Base-by-base conservation (phyloP, 2,329 filamentous ascomycete genomes). In the Myriosclerotinia duriaeana region DNA sequence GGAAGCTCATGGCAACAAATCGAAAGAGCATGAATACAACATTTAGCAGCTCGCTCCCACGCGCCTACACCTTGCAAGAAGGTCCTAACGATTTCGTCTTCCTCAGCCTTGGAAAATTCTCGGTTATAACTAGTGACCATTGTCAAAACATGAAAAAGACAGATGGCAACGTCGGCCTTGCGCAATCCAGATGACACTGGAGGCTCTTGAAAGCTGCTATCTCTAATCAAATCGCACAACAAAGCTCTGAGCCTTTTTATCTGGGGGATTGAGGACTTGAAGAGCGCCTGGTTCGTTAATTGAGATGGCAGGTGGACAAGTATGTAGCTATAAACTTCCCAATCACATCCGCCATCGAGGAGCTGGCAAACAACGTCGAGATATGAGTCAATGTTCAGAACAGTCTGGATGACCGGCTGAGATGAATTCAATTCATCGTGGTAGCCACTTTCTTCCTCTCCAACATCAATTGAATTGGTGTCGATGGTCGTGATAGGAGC, bases 1-100 rank as follows among this genome's bases (percentile, higher is more conserved):
- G 95, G 93, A 36, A 97, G 85, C 77, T 99, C 95, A 74, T 97
- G 93, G 76, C 93, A 97, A 80, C 94, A 98, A 68, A 99, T 90
- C 0, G 93, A 93, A 26, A 99, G 81, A 0, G 94, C 94, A 77
- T 99, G 94, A 64, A 99, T 97, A 78, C 95, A 99, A 69, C 88
- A 91, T 74, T 93, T 95, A 26, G 93, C 92, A 65, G 92, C 96
- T 70, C 90, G 86, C 73, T 97, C 93, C 85, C 89, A 93, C 2
- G 88, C 87, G 14, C 89, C 87, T 67, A 98, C 91, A 2, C 94
- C 94, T 66, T 90, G 85, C 71, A 96, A 87, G 75, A 99, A 97
- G 0, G 91, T 87, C 70, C 89, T 88, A 36, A 97, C 92, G 46
- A 97, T 88, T 52, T 96, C 92, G 73, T 97, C 93, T 76, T 96